A percentile compares a stretch with the other conserved stretches of the same genome.
These are phyloP conservation scores for Neonectria sp. DNA, from an alignment of 2,329 filamentous ascomycete species.

Conservation along the genomic window DNA sequence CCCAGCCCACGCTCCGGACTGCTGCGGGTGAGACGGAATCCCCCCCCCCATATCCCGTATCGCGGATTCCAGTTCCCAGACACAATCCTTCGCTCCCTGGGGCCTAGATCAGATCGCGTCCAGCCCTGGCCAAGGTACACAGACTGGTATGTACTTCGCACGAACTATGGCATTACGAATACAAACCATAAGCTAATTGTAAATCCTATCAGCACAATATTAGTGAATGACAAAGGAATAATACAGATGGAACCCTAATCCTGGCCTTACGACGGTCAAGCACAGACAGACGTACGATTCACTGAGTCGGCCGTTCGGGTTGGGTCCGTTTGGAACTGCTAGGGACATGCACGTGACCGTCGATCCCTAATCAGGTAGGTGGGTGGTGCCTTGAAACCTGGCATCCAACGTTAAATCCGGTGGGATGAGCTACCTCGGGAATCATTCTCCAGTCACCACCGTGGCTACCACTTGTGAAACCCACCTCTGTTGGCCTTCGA, in stretches of 20 bases:
- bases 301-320: conserved; percentile 1
- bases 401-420: not conserved
- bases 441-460: conserved; percentile 16
- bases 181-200: not conserved
- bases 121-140: not conserved
- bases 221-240: not conserved
- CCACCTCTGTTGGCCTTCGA: conserved; percentile 18
- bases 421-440: not conserved
- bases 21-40: conserved; percentile 30
- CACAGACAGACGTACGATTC: conserved; percentile 1
- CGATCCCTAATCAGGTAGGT: not conserved
- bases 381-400: not conserved
- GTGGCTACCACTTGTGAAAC: conserved; percentile 22
- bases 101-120: not conserved
- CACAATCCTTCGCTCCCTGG: conserved; percentile 6
- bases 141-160: not conserved
- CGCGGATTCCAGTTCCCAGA: conserved; percentile 17
- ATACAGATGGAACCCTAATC: not conserved
- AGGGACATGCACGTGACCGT: conserved; percentile 10
- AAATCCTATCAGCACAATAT: not conserved
- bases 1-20: not conserved
- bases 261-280: not conserved
- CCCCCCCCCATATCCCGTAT: conserved; percentile 11
- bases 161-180: not conserved
- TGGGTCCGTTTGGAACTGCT: conserved; percentile 11